Conservation (phyloP, 2,329 filamentous ascomycete species). For the Ustulina deusta region DNA sequence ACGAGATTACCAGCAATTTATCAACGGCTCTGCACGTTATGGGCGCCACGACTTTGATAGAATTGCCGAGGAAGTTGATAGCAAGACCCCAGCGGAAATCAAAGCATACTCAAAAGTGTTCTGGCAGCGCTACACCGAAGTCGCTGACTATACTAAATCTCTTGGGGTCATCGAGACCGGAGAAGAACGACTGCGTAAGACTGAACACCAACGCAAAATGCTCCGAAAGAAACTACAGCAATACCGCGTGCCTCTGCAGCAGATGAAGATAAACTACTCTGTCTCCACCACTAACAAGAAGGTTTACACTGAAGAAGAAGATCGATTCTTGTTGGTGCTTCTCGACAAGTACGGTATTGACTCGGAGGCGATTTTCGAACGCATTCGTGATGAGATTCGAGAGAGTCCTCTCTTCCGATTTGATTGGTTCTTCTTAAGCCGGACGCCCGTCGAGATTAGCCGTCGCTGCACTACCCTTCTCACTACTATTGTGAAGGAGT, state of each 20-base stretch:
- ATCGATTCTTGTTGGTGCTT: slow-evolving; percentile 93
- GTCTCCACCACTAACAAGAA: slow-evolving; percentile 99
- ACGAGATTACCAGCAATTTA: slow-evolving; percentile 97
- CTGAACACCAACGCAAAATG: slow-evolving; percentile 92
- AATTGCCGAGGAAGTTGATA: slow-evolving; percentile 91
- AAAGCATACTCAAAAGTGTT: slow-evolving; percentile 94
- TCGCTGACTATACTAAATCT: slow-evolving; percentile 89
- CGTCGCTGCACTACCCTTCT: slow-evolving; percentile 93
- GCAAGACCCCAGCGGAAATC: slow-evolving; percentile 86
- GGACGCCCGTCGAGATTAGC: slow-evolving; percentile 91
- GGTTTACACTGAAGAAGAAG: slow-evolving; percentile 98
- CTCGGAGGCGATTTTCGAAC: slow-evolving; percentile 88
- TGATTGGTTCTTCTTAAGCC: slow-evolving; percentile 98
- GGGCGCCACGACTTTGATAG: slow-evolving; percentile 86
- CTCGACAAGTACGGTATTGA: slow-evolving; percentile 94
- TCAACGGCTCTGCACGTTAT: slow-evolving; percentile 94
- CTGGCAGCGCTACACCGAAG: slow-evolving; percentile 94
- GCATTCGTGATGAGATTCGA: slow-evolving; percentile 96
- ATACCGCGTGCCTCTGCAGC: slow-evolving; percentile 96
- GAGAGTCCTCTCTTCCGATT: slow-evolving; percentile 96
- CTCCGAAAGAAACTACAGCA: slow-evolving; percentile 94
- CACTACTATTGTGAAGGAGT: slow-evolving; percentile 94
- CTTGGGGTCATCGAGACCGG: slow-evolving; percentile 91
- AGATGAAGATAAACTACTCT: slow-evolving; percentile 98
- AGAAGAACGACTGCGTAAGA: slow-evolving; percentile 88